These are phyloP conservation scores for Botrytis galanthina DNA, from an alignment of 2,329 filamentous ascomycete genomes.

Conservation along the genomic window DNA sequence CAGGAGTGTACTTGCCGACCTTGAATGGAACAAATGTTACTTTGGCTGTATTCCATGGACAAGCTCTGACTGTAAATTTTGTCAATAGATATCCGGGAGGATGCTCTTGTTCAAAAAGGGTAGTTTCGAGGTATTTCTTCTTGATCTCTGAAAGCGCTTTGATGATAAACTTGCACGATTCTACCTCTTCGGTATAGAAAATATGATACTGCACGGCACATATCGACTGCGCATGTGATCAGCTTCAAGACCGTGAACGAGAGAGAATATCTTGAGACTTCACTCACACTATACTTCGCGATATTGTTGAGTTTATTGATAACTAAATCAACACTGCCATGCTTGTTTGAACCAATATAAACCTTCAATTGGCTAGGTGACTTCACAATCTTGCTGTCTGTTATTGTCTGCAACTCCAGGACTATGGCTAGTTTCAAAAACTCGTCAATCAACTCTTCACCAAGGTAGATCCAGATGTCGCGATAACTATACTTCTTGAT, in stretches of 20 bases:
- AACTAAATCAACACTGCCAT: conserved; percentile 24
- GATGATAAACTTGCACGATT: conserved; percentile 28
- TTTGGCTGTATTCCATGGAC: conserved; percentile 17
- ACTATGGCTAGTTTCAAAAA: background rate
- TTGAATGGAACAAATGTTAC: conserved; percentile 16
- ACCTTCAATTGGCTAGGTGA: conserved; percentile 24
- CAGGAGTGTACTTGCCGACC: conserved; percentile 20
- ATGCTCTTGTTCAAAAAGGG: conserved; percentile 28
- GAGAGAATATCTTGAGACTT: background rate
- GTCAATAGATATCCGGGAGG: conserved; percentile 23
- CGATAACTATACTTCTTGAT: background rate
- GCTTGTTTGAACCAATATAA: conserved; percentile 26
- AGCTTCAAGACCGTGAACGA: background rate
- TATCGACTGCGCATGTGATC: conserved; percentile 5
- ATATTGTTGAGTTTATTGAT: conserved; percentile 33
- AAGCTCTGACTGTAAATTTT: conserved; percentile 28
- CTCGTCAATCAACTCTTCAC: background rate
- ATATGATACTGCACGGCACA: conserved; percentile 23
- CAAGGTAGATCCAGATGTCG: background rate
- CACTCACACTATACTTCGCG: conserved; percentile 30
- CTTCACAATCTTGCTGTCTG: conserved; percentile 29
- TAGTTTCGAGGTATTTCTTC: conserved; percentile 31
- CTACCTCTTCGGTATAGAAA: conserved; percentile 32
- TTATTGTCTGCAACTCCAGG: conserved; percentile 24
- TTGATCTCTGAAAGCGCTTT: conserved; percentile 28